Evolutionary conservation across 345 rosid species (phyloP).

Genomic region (Lumnitzera littorea): DNA sequence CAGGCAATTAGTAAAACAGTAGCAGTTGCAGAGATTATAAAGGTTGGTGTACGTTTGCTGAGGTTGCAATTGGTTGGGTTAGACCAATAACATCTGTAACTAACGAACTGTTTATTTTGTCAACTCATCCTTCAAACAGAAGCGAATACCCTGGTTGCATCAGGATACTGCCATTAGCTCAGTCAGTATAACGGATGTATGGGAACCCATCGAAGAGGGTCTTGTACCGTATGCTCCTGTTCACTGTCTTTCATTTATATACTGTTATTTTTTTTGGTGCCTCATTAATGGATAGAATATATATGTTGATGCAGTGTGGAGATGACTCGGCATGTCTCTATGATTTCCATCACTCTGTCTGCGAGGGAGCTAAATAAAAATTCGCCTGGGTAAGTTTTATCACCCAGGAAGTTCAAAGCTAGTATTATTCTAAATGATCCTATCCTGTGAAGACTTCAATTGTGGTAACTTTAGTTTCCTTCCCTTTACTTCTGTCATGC

Average conservation of each 20-base stretch:
- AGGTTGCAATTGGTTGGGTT: not conserved
- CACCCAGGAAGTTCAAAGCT: not conserved
- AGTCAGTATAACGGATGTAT: constrained; percentile 81
- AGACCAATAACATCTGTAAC: not conserved
- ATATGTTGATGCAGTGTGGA: constrained; percentile 66
- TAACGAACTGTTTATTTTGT: not conserved
- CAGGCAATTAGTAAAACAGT: constrained; percentile 92
- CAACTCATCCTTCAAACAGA: constrained; percentile 30
- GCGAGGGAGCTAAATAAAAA: constrained; percentile 49
- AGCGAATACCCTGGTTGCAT: constrained; percentile 65
- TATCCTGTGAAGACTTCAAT: too few species aligned
- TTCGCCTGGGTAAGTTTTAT: constrained; percentile 72
- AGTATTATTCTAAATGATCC: too few species aligned
- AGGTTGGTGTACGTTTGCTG: constrained; percentile 31
- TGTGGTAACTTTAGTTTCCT: too few species aligned
- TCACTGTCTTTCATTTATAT: too few species aligned
- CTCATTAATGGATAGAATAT: too few species aligned
- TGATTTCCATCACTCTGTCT: constrained; percentile 88
- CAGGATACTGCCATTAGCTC: constrained; percentile 89
- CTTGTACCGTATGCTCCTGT: constrained; percentile 60
- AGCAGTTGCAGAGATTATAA: constrained; percentile 68
- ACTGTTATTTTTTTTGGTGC: too few species aligned
- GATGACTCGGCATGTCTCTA: constrained; percentile 86
- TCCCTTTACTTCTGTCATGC: too few species aligned
- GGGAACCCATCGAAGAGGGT: constrained; percentile 98